Conservation (phyloP, 306 rosid genomes). For the Alnus rubra region DNA sequence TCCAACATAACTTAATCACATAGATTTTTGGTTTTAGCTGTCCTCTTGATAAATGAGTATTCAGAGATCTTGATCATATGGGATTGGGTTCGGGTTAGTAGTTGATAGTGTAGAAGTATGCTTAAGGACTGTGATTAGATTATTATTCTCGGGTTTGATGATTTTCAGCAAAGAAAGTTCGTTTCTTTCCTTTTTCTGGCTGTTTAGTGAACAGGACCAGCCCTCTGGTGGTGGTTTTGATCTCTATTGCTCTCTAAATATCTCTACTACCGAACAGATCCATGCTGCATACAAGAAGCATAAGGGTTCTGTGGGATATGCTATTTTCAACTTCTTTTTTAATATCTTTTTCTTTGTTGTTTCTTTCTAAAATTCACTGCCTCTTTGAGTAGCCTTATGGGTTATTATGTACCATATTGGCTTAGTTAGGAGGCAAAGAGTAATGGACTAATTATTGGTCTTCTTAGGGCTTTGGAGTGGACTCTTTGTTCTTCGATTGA, state of each 20-base stretch:
- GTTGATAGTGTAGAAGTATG: too few relatives aligned
- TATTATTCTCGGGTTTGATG: too few relatives aligned
- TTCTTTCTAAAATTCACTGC: neutral
- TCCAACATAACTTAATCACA: neutral
- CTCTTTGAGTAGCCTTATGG: constrained; percentile 26
- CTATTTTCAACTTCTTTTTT: neutral
- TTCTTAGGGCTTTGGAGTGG: constrained; percentile 23
- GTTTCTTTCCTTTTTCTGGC: too few relatives aligned
- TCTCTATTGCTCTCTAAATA: too few relatives aligned
- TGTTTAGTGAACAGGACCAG: too few relatives aligned
- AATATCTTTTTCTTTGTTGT: neutral
- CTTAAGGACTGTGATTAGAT: too few relatives aligned
- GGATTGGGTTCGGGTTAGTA: neutral
- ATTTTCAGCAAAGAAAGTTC: too few relatives aligned
- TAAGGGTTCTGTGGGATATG: neutral
- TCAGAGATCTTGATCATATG: neutral
- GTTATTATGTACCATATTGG: constrained; percentile 14
- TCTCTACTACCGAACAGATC: too few relatives aligned
- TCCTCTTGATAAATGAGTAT: neutral
- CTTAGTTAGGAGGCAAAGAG: constrained; percentile 20
- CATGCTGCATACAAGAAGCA: neutral
- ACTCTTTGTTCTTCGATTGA: neutral
- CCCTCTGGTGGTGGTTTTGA: constrained; percentile 11
- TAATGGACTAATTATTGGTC: neutral
- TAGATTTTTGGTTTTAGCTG: neutral